phyloP scores from a whole-genome alignment of 2,329 filamentous ascomycete genomes.

The Sclerotinia glacialis region DNA sequence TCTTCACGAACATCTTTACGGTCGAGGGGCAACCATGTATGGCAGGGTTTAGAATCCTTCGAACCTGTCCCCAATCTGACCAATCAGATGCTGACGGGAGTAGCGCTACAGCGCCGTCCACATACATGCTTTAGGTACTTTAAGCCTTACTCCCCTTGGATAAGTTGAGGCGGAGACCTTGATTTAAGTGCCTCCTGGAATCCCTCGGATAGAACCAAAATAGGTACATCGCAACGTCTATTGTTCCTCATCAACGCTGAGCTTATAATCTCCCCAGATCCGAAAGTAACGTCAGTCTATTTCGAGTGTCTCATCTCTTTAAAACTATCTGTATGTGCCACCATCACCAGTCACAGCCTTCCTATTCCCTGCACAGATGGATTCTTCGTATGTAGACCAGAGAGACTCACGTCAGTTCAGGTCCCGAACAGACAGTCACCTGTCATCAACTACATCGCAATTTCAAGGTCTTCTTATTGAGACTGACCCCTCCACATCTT shows the following conservation, averaged over 20 bases:
- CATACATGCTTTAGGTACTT: constrained; percentile 28
- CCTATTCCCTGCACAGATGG: constrained; percentile 33
- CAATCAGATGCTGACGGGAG: constrained; percentile 22
- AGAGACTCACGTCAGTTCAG: constrained; percentile 39
- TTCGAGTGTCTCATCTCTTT: constrained; percentile 26
- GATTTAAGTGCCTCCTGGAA: constrained; percentile 33
- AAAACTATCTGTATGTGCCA: constrained; percentile 27
- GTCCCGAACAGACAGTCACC: constrained; percentile 38
- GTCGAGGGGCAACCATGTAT: constrained; percentile 18
- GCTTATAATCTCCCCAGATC: constrained; percentile 24
- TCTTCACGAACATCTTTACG: constrained; percentile 12
- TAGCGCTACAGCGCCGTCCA: constrained; percentile 22
- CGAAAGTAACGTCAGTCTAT: constrained; percentile 22
- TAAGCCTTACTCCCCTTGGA: constrained; percentile 33
- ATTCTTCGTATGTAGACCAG: constrained; percentile 38
- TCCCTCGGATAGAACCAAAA: constrained; percentile 36
- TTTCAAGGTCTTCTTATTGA: constrained; percentile 37
- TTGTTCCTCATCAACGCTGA: constrained; percentile 24
- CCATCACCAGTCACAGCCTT: constrained; percentile 37
- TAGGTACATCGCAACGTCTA: constrained; percentile 34
- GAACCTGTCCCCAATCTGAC: constrained; percentile 18
- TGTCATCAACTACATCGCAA: constrained; percentile 36
- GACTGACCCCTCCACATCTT: constrained; percentile 26
- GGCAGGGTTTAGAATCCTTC: constrained; percentile 22
- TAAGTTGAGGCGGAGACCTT: constrained; percentile 34